These are phyloP conservation scores for Claviceps cyperi DNA, from an alignment of 2,329 filamentous ascomycete species.

Conservation along the genomic window DNA sequence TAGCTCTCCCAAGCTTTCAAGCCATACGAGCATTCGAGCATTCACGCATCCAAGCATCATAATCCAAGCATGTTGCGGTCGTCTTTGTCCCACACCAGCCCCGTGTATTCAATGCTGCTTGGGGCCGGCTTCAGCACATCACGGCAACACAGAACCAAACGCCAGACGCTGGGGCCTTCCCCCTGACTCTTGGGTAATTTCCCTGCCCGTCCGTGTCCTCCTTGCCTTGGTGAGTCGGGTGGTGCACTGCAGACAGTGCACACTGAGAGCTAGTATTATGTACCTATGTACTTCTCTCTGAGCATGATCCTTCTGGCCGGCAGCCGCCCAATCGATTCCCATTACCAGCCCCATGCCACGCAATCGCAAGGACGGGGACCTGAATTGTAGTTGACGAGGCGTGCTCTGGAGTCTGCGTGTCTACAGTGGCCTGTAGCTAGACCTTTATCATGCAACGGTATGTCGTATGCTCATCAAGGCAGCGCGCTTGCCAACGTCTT, in stretches of 20 bases:
- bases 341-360: not conserved
- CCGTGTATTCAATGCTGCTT: constrained; percentile 1
- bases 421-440: not conserved
- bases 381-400: not conserved
- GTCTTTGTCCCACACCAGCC: constrained; percentile 6
- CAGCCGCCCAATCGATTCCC: not conserved
- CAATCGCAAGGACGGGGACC: too few relatives aligned
- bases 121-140: constrained; percentile 1
- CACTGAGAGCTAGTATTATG: not conserved
- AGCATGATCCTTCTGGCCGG: not conserved
- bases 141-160: constrained; percentile 1
- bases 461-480: not conserved
- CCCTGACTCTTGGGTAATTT: constrained; percentile 5
- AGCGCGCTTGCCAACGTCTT: not conserved
- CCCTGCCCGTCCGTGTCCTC: constrained; percentile 1
- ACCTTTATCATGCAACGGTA: too few relatives aligned
- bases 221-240: not conserved
- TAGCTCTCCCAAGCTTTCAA: not conserved
- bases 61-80: not conserved
- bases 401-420: not conserved
- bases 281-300: not conserved
- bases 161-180: constrained; percentile 5
- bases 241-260: not conserved
- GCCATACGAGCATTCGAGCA: not conserved
- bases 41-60: too few relatives aligned